Conservation (phyloP, 2,329 filamentous ascomycete genomes). For the Arthrobotrys megalospora region DNA sequence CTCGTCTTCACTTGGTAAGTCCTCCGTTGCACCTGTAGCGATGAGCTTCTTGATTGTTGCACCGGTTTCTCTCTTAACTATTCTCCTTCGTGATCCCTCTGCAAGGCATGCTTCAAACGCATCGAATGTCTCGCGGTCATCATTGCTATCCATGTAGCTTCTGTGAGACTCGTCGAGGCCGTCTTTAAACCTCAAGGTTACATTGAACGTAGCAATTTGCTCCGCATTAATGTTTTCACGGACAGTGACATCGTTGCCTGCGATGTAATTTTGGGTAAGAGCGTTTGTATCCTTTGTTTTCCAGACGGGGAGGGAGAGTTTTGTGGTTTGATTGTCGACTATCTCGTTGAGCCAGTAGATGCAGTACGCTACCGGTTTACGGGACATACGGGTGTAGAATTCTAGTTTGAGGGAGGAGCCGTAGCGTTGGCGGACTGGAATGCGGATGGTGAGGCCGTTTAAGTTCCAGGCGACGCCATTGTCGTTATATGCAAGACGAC, state of each 20-base stretch:
- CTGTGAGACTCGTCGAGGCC: constrained; percentile 90
- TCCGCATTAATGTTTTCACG: constrained; percentile 83
- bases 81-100: constrained; percentile 83
- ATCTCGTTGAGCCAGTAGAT: constrained; percentile 89
- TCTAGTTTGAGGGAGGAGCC: constrained; percentile 91
- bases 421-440: constrained; percentile 92
- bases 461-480: constrained; percentile 70
- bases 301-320: constrained; percentile 93
- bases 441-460: constrained; percentile 72
- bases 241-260: constrained; percentile 78
- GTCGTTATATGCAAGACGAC: constrained; percentile 27
- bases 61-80: constrained; percentile 81
- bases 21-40: constrained; percentile 83
- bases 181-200: constrained; percentile 86
- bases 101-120: constrained; percentile 92
- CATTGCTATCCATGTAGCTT: constrained; percentile 86
- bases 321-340: constrained; percentile 81
- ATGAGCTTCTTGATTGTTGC: constrained; percentile 81
- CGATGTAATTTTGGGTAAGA: constrained; percentile 92
- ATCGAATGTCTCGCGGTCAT: constrained; percentile 92
- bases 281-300: constrained; percentile 81
- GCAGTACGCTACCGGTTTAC: constrained; percentile 81
- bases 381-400: constrained; percentile 74
- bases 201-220: constrained; percentile 84
- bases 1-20: constrained; percentile 79